Evolutionary conservation across 805 yeast species (phyloP).

Genomic region (Starmerella apis): DNA sequence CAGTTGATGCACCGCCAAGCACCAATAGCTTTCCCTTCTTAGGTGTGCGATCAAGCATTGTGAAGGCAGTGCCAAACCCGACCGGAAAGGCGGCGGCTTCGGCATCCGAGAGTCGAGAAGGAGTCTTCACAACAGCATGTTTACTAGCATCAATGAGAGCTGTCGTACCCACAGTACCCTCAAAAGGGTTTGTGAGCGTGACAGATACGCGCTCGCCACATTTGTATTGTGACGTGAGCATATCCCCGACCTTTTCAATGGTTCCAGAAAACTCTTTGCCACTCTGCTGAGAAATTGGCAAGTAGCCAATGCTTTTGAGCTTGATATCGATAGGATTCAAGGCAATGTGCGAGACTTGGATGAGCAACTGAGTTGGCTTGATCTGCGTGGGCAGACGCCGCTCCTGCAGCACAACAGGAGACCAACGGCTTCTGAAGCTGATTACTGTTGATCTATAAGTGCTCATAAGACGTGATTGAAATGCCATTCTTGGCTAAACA

Average conservation of each 20-base stretch:
- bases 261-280: slow-evolving; percentile 65
- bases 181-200: slow-evolving; percentile 28
- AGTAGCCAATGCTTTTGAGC: slow-evolving; percentile 28
- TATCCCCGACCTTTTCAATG: slow-evolving; percentile 45
- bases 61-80: slow-evolving; percentile 53
- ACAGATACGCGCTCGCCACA: slow-evolving; percentile 64
- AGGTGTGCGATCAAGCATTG: slow-evolving; percentile 28
- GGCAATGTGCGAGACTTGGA: slow-evolving; percentile 48
- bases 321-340: slow-evolving; percentile 58
- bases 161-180: slow-evolving; percentile 40
- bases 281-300: slow-evolving; percentile 25
- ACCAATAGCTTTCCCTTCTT: slow-evolving; percentile 33
- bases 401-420: slow-evolving; percentile 12
- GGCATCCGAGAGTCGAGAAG: slow-evolving; percentile 38
- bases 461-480: not conserved
- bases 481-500: not conserved
- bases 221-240: slow-evolving; percentile 32
- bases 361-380: slow-evolving; percentile 39
- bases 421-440: slow-evolving; percentile 17
- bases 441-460: not conserved
- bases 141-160: slow-evolving; percentile 43
- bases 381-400: slow-evolving; percentile 39
- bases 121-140: slow-evolving; percentile 42
- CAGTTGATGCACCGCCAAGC: slow-evolving; percentile 66
- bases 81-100: slow-evolving; percentile 61